phyloP scores from a whole-genome alignment of 148 eudicot species.

The Vaccinium myrtillus region DNA sequence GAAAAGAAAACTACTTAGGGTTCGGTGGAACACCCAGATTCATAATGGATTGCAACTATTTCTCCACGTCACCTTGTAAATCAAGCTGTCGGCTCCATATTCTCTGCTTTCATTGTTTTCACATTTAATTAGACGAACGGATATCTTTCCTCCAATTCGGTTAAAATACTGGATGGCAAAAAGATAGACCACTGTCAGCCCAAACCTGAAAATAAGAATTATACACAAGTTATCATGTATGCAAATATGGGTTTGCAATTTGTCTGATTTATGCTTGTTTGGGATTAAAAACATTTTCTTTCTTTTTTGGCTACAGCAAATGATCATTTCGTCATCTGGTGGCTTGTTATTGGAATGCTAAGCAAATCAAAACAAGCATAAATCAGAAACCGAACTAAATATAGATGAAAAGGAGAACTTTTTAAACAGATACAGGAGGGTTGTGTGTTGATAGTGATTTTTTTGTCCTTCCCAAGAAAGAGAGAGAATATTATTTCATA shows the following conservation, averaged over 20 bases:
- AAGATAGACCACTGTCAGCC: slow-evolving; percentile 76
- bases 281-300: neutral
- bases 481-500: neutral
- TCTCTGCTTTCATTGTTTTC: slow-evolving; percentile 69
- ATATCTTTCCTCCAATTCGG: slow-evolving; percentile 71
- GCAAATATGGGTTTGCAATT: neutral
- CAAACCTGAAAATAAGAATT: slow-evolving; percentile 52
- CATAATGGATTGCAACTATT: neutral
- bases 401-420: neutral
- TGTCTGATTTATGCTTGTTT: neutral
- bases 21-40: neutral
- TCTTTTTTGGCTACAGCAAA: neutral
- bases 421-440: neutral
- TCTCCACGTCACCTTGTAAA: slow-evolving; percentile 69
- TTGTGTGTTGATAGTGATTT: neutral
- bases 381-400: neutral
- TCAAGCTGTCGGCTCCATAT: slow-evolving; percentile 76
- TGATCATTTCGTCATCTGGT: neutral
- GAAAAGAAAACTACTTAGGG: slow-evolving; percentile 4
- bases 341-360: neutral
- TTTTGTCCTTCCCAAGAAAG: slow-evolving; percentile 2
- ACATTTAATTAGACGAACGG: slow-evolving; percentile 73
- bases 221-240: neutral
- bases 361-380: neutral
- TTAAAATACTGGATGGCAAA: slow-evolving; percentile 80